A percentile compares a stretch with the other conserved stretches of the same genome.
Evolutionary conservation across 1,139 yeast genomes (phyloP).

Genomic region (Debaryomyces sp.): DNA sequence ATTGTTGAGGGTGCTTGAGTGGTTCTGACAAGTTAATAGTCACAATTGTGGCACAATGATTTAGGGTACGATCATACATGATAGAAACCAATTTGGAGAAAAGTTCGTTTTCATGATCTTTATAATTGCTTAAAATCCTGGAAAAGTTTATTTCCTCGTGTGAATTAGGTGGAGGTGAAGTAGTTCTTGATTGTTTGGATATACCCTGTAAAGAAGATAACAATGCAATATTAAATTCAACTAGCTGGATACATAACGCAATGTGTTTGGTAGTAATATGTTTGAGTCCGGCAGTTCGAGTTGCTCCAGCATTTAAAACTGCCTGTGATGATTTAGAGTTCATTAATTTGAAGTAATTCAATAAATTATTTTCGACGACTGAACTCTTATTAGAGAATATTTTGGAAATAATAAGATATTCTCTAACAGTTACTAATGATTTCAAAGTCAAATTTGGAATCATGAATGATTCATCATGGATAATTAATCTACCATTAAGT

Average conservation of each 20-base stretch:
- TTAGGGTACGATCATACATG: conserved; percentile 65
- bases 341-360: conserved; percentile 54
- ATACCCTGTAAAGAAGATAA: conserved; percentile 22
- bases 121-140: conserved; percentile 38
- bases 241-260: conserved; percentile 66
- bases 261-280: conserved; percentile 78
- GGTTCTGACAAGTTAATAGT: conserved; percentile 55
- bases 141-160: conserved; percentile 43
- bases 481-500: conserved; percentile 32
- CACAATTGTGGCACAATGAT: conserved; percentile 49
- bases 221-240: conserved; percentile 42
- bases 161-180: conserved; percentile 8
- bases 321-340: conserved; percentile 63
- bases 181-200: conserved; percentile 14
- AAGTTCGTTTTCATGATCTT: conserved; percentile 69
- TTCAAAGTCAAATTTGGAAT: conserved; percentile 45
- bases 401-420: conserved; percentile 51
- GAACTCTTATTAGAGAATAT: conserved; percentile 47
- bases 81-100: conserved; percentile 66
- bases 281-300: conserved; percentile 70
- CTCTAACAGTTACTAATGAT: conserved; percentile 42
- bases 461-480: conserved; percentile 42
- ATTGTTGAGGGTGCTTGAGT: conserved; percentile 41
- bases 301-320: conserved; percentile 78
- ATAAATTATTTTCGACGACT: conserved; percentile 42